Evolutionary conservation across 1,284 basidiomycete species (phyloP), one percentile per base, ranked within the genome.

Genomic region (Neonothopanus nambi): DNA sequence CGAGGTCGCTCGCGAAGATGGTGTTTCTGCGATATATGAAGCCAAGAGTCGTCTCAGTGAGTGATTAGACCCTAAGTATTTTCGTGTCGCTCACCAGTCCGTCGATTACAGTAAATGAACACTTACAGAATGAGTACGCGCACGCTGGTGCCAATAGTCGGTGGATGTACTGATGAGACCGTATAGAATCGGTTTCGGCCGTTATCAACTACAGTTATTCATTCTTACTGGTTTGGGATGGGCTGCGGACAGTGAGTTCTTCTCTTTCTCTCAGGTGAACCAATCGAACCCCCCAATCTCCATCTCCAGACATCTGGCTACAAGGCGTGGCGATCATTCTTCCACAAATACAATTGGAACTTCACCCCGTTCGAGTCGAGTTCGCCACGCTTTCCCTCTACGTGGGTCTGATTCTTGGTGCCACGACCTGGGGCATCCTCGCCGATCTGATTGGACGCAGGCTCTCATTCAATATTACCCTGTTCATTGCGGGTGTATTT

Each of bases 141-240:
- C 21, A 30, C 7, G 3, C 41, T 24, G 30, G 2, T n/a, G 1
- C 24, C 3, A 15, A 30, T 6, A 28, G 2, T 5, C 3, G 20
- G 24, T 7, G 26, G 43, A 45, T 28, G 20, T 33, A 33, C 8
- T 6, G 12, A 23, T 15, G 11, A 21, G 5, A 17, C 9, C 45
- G 24, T 41, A 36, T 53, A 79, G 77, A 55, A 80, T 86, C 52
- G 83, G 84, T 18, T 84, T 82, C 55, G 84, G 84, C 13, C 71
- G 72, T 48, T 86, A 84, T 67, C 84, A 86, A 61, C 68, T 72
- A 57, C 79, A 84, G 65, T 71, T 86, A 33, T 84, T 84, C 59
- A 56, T 77, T 48, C 69, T 84, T 7, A 76, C 80, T 37, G 84
- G 84, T 36, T 66, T 79, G 21, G 79, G 80, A 48, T 80, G 77